Evolutionary conservation across 768 basidiomycete genomes (phyloP).

Genomic region (Chalciporus sphaerocephalus): DNA sequence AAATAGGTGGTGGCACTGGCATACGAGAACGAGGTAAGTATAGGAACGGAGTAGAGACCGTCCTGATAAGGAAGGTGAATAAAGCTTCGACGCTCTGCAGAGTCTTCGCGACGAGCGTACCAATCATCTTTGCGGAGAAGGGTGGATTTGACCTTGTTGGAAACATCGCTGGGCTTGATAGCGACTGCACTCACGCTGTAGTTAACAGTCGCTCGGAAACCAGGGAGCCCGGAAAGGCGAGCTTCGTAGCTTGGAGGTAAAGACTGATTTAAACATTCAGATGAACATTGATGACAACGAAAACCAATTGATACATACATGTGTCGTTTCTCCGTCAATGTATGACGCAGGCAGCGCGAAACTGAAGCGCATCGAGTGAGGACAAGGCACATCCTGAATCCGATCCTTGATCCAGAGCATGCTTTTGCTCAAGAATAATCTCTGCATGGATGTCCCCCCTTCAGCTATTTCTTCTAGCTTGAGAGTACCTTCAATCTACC

Average conservation of each 20-base stretch:
- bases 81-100: not conserved
- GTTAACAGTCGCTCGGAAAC: conserved; percentile 61
- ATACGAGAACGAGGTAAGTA: conserved; percentile 68
- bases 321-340: conserved; percentile 48
- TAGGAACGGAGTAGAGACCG: conserved; percentile 55
- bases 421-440: conserved; percentile 47
- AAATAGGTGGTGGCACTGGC: conserved; percentile 44
- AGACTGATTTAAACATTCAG: conserved; percentile 42
- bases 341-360: conserved; percentile 58
- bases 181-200: conserved; percentile 56
- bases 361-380: conserved; percentile 49
- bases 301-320: conserved; percentile 42
- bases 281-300: conserved; percentile 2
- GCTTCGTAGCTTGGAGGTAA: conserved; percentile 69
- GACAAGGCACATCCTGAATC: conserved; percentile 41
- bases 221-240: conserved; percentile 66
- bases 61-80: conserved; percentile 30
- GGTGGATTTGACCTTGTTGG: conserved; percentile 47
- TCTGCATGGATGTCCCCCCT: conserved; percentile 53
- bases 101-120: conserved; percentile 35
- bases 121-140: conserved; percentile 50
- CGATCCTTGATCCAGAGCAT: conserved; percentile 57
- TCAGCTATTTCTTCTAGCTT: conserved; percentile 60
- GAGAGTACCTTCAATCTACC: conserved; percentile 59
- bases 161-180: conserved; percentile 42